Conservation (phyloP, 768 basidiomycete genomes). For the Amyloporia xantha region DNA sequence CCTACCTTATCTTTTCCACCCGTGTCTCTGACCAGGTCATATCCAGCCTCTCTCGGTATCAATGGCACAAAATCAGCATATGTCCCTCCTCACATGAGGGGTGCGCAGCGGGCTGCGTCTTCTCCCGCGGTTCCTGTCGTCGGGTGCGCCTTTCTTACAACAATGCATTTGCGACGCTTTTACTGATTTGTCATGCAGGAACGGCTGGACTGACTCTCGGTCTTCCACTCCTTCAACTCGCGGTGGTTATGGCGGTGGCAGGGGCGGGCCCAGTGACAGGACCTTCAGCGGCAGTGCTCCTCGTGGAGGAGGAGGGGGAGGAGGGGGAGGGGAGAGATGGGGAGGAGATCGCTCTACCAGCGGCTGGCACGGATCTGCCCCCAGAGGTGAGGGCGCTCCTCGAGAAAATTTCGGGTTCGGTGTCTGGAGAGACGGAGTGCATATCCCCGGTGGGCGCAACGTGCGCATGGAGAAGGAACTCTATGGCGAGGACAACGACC, state of each 20-base stretch:
- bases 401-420: slow-evolving; percentile 61
- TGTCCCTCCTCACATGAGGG: slow-evolving; percentile 86
- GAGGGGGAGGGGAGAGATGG: slow-evolving; percentile 46
- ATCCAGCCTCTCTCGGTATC: slow-evolving; percentile 68
- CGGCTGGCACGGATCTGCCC: slow-evolving; percentile 9
- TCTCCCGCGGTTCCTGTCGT: slow-evolving; percentile 34
- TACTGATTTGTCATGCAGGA: slow-evolving; percentile 32
- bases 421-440: slow-evolving; percentile 84
- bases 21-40: slow-evolving; percentile 1
- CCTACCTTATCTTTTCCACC: neutral
- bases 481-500: slow-evolving; percentile 83
- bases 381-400: slow-evolving; percentile 30
- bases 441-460: slow-evolving; percentile 80
- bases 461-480: slow-evolving; percentile 91
- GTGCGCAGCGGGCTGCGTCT: slow-evolving; percentile 78
- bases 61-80: slow-evolving; percentile 68
- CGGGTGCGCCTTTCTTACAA: slow-evolving; percentile 39
- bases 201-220: slow-evolving; percentile 72
- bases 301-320: slow-evolving; percentile 38
- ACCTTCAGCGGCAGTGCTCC: slow-evolving; percentile 31
- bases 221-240: slow-evolving; percentile 50
- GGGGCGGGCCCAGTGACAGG: slow-evolving; percentile 39
- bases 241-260: slow-evolving; percentile 33
- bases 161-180: neutral
- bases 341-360: slow-evolving; percentile 34